Base-by-base conservation (phyloP, 2,329 filamentous ascomycete genomes). In the Aspergillus fijiensis region DNA sequence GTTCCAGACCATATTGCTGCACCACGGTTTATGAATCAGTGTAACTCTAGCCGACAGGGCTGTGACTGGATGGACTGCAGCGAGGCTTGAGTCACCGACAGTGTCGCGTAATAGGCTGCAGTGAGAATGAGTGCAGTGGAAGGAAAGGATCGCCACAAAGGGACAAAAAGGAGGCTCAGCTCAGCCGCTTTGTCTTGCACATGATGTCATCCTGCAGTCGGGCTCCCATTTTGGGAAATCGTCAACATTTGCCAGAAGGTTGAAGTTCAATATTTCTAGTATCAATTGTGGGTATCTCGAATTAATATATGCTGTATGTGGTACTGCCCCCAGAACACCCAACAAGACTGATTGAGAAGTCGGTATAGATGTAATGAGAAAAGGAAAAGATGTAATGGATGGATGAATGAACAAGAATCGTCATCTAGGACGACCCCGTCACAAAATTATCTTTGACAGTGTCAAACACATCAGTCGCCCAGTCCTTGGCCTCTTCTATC, bases 401-500 rank as follows among this genome's bases (percentile, higher is more conserved):
- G 25, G 31, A 27, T 16, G 39, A 9, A 52, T 23, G 9, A 33
- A 31, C 21, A n/a, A 19, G n/a, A 25, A n/a, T 42, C 51, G 50
- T 35, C 23, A 12, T 39, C 52, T 51, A 51, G 51, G 55, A 49
- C 56, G 48, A 29, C 42, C 16, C 11, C 51, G 56, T 58, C 12
- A 66, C 62, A 19, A 69, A 65, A 31, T 70, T 68, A 50, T 72
- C 72, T 42, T 72, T 70, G 54, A 71, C 67, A 2, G 70, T 65
- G 45, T 69, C 66, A n/a, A 73, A 61, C 21, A 77, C 33, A 16
- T 72, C 70, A 10, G 58, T 65, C 9, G 73, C 70, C 76, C 76
- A 78, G 23, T 75, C 60, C 60, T 76, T 76, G 5, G 72, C 54
- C 1, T 70, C 67, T 35, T 74, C 67, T n/a, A 77, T 48, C 56